Base-by-base conservation (phyloP, 495 filamentous ascomycete genomes). In the Penicillium mononematosum region DNA sequence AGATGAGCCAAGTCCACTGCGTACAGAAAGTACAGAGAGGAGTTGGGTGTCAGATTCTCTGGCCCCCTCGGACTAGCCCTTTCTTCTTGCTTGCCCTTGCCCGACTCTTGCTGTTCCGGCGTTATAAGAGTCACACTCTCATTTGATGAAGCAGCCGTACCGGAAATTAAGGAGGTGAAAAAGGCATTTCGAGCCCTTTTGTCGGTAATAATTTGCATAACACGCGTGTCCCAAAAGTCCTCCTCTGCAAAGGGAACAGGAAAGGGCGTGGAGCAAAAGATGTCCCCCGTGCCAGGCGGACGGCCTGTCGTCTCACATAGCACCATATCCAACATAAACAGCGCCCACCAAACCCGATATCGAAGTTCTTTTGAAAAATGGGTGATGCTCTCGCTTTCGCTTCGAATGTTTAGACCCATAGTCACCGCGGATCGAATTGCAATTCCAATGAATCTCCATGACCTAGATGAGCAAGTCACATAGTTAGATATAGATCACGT, bases 331-430 rank as follows among this genome's bases (percentile, higher is more conserved):
- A 87, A 64, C n/a, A 75, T 75, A 55, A 83, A 84, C 3, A 88
- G 50, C 6, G 83, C 78, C 81, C 84, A 77, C 74, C 74, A 77
- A 14, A 73, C 67, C 20, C 71, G 61, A 49, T 74, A 75, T 14
- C 73, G 68, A 43, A 64, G 70, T 45, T 77, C 74, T 52, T 79
- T 83, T 5, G 84, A 79, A 12, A 71, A 56, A 36, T 80, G 73
- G 16, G 64, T 58, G 24, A 85, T 61, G 8, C 69, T 69, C 12
- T 66, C 72, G 36, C 74, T 81, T 36, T 84, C 79, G 58, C 80
- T 88, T 19, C 83, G 81, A 19, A 87, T 66, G 58, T 88, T 83
- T 24, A 89, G 69, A 12, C 84, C 85, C 53, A 88, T 78, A 0
- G 78, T 77, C 38, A 81, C 69, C 8, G 82, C 83, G 55, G 81